Base-by-base conservation (phyloP, 2,329 filamentous ascomycete species). In the Stachybotrys chlorohalonatus region DNA sequence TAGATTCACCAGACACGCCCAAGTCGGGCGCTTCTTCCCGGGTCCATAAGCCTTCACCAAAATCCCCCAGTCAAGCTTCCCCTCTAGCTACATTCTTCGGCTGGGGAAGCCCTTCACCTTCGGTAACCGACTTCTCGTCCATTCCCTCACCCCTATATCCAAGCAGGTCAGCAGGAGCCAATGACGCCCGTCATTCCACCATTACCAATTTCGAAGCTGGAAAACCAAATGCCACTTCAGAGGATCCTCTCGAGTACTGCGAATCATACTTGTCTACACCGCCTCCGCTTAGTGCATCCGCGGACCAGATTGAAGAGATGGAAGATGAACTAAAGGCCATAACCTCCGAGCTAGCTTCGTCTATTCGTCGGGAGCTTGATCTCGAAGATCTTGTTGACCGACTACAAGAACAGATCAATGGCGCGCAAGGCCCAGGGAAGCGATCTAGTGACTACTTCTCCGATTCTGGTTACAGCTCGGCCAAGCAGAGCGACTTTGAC, bases 381-480 rank as follows among this genome's bases (percentile, higher is more conserved):
- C 73, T 99, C 36, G 94, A 99, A 70, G 94, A 99, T 69, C 79
- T 97, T 50, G 86, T 97, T 1, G 94, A 99, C 61, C 81, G 88
- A 55, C 75, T 95, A 62, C 92, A 96, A 68, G 75, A 84, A n/a
- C 91, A 96, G 65, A 78, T 79, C 59, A 80, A 77, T 69, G 79
- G 84, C 70, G 66, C 78, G 64, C 72, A 77, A 69, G 66, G 75
- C 61, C 63, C 79, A 31, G 85, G 82, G 59, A 87, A 88, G 68
- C 83, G 93, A 57, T 95, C 90, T 9, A 97, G 94, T 72, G 94
- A 99, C 72, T 97, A 99, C 73, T 99, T 94, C 69, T 99, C 94
- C 2, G 94, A 99, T 69, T 96, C 92, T 6, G 94, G 94, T 36
- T 87, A 90, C 55, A 93, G 90, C 69, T 93, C 90, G 1, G 81